phyloP scores from a whole-genome alignment of 192 early-diverging fungal species.

The Neocallimastix lanati region DNA sequence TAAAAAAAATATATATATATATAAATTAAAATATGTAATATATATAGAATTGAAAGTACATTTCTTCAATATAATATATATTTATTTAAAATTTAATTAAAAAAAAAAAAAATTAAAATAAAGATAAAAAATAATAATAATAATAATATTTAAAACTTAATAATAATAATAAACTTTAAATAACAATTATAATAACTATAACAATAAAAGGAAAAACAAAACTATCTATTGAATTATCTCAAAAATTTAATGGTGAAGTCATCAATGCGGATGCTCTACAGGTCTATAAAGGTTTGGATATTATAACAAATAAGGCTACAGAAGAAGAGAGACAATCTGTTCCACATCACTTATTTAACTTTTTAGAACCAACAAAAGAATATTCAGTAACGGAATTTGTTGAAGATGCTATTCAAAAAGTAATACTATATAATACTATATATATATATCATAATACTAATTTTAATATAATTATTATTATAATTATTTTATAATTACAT shows the following conservation, averaged over 20 bases:
- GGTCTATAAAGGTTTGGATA: conserved; percentile 79
- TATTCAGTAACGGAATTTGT: conserved; percentile 79
- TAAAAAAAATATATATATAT: too few relatives aligned
- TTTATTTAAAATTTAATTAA: too few relatives aligned
- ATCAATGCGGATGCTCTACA: conserved; percentile 95
- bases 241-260: conserved; percentile 63
- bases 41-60: too few relatives aligned
- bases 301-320: conserved; percentile 88
- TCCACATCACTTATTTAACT: conserved; percentile 73
- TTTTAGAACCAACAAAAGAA: conserved; percentile 41
- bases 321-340: conserved; percentile 42
- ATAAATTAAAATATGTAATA: too few relatives aligned
- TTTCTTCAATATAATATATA: too few relatives aligned
- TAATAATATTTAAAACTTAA: not conserved
- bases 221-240: conserved; percentile 69
- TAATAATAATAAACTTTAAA: not conserved
- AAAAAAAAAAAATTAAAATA: too few relatives aligned
- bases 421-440: too few relatives aligned
- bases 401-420: conserved; percentile 48
- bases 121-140: not conserved
- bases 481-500: too few relatives aligned
- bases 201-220: conserved; percentile 93
- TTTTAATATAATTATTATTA: too few relatives aligned
- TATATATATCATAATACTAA: too few relatives aligned
- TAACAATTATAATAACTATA: conserved; percentile 24